A percentile compares a stretch with the other conserved stretches of the same genome.
phyloP scores from a whole-genome alignment of 345 rosid genomes.

The Salix suchowensis region DNA sequence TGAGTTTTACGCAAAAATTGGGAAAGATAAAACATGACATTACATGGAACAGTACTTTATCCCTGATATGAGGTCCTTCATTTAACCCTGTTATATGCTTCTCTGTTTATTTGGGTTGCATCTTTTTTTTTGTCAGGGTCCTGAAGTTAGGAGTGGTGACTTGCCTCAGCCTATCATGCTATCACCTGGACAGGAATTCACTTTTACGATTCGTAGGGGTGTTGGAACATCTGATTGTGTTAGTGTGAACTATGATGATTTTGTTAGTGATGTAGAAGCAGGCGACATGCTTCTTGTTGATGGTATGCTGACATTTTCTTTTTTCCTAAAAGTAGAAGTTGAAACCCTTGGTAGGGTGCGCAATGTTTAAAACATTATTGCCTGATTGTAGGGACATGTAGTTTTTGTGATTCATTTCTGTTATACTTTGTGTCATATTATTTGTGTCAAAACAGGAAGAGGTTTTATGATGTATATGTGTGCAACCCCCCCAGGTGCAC shows the following conservation, averaged over 20 bases:
- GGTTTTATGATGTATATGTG: too few species aligned
- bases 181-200: conserved; percentile 79
- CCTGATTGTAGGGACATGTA: background rate
- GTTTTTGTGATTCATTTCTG: background rate
- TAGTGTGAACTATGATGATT: conserved; percentile 96
- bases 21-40: too few species aligned
- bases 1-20: too few species aligned
- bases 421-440: too few species aligned
- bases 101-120: background rate
- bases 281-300: conserved; percentile 99
- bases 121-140: conserved; percentile 56
- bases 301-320: conserved; percentile 45
- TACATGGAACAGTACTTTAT: too few species aligned
- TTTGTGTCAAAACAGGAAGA: too few species aligned
- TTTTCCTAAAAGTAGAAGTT: background rate
- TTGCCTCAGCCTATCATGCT: conserved; percentile 81
- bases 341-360: background rate
- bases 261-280: conserved; percentile 82
- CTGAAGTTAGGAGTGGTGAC: conserved; percentile 99
- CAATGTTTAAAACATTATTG: background rate
- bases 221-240: conserved; percentile 81
- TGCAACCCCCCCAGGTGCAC: too few species aligned
- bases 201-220: conserved; percentile 86
- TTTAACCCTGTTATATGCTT: background rate
- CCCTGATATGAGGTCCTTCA: too few species aligned